phyloP scores from a whole-genome alignment of 192 early-diverging fungal species.

The Mortierella antarctica region DNA sequence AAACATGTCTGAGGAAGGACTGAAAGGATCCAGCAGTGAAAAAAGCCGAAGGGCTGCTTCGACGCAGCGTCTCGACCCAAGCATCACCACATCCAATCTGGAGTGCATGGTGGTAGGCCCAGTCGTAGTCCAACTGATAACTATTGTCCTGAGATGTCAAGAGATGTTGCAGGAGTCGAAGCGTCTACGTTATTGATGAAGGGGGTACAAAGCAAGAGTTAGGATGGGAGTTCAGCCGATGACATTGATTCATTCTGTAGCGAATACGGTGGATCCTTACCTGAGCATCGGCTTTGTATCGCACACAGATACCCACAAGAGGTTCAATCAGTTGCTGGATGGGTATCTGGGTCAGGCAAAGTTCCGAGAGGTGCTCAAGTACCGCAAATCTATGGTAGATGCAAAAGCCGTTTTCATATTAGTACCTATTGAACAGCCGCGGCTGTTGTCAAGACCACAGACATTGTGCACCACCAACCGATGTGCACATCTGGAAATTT shows the following conservation, averaged over 20 bases:
- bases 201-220: background rate
- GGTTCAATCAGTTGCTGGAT: conserved; percentile 24
- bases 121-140: conserved; percentile 27
- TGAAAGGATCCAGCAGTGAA: conserved; percentile 4
- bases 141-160: conserved; percentile 2
- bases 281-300: conserved; percentile 24
- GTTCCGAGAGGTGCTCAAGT: conserved; percentile 25
- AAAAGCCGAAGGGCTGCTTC: background rate
- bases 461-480: too few species aligned
- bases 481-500: too few species aligned
- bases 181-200: background rate
- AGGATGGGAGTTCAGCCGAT: too few species aligned
- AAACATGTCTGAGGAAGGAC: background rate
- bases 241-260: too few species aligned
- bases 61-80: conserved; percentile 15
- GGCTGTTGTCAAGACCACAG: too few species aligned
- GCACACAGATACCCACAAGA: conserved; percentile 21
- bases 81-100: conserved; percentile 9
- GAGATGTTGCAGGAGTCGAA: conserved; percentile 24
- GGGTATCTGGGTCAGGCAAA: conserved; percentile 21
- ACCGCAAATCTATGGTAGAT: conserved; percentile 27
- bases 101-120: conserved; percentile 27
- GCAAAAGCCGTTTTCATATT: too few species aligned
- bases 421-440: too few species aligned
- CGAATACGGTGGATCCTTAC: conserved; percentile 6